Evolutionary conservation across 768 basidiomycete species (phyloP).

Genomic region (Mycena kentingensis): DNA sequence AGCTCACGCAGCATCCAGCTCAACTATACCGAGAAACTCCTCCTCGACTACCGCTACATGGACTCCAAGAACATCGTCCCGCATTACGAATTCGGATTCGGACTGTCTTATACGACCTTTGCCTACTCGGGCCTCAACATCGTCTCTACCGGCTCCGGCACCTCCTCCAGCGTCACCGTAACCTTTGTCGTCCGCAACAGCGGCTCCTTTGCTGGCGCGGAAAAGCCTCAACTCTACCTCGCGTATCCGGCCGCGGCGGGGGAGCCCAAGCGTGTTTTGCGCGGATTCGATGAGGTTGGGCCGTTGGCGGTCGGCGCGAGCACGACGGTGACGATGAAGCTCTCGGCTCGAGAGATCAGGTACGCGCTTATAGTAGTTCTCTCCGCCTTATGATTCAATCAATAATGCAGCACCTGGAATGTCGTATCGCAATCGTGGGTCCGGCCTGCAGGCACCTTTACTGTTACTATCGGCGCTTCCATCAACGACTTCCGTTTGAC

Average conservation of each 20-base stretch:
- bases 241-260: conserved; percentile 48
- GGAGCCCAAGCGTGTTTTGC: conserved; percentile 51
- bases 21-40: conserved; percentile 33
- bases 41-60: conserved; percentile 71
- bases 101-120: conserved; percentile 75
- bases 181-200: conserved; percentile 51
- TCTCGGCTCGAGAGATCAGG: conserved; percentile 49
- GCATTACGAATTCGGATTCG: conserved; percentile 70
- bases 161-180: conserved; percentile 32
- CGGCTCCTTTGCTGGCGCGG: conserved; percentile 50
- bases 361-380: conserved; percentile 25
- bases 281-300: conserved; percentile 52
- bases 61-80: conserved; percentile 53
- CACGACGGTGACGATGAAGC: conserved; percentile 36
- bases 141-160: conserved; percentile 28
- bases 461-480: conserved; percentile 19
- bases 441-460: conserved; percentile 19
- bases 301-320: conserved; percentile 39
- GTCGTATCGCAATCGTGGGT: conserved; percentile 14
- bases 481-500: conserved; percentile 19
- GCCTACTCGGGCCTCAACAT: conserved; percentile 55
- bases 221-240: conserved; percentile 58
- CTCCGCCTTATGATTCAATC: not conserved
- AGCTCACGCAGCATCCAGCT: too few relatives aligned
- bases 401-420: conserved; percentile 10